Percentiles rank a stretch among this genome's conserved stretches.
phyloP scores from a whole-genome alignment of 129 eudicot genomes.

The Centaurea solstitialis region DNA sequence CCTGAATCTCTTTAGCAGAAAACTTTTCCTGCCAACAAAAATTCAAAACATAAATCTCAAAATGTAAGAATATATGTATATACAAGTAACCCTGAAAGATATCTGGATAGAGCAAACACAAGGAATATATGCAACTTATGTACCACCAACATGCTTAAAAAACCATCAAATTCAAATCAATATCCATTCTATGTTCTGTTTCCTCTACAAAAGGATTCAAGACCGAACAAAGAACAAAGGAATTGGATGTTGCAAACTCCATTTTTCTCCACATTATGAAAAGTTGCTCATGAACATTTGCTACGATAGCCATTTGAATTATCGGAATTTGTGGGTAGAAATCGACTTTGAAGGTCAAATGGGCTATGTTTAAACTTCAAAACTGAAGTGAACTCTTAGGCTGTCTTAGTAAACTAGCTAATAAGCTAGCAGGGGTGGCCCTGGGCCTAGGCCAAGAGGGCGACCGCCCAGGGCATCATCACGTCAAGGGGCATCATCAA shows the following conservation, averaged over 20 bases:
- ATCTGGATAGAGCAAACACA: not conserved
- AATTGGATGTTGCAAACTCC: not conserved
- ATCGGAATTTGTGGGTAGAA: not conserved
- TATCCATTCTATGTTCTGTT: not conserved
- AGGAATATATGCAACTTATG: not conserved
- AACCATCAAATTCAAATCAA: not conserved
- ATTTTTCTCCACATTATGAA: not conserved
- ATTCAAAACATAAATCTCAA: not conserved
- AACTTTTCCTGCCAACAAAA: constrained; percentile 64
- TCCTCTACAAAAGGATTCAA: not conserved
- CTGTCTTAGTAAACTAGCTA: no score
- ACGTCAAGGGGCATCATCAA: no score
- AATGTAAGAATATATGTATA: not conserved
- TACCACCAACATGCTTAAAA: not conserved
- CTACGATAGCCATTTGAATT: not conserved
- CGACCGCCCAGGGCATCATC: no score
- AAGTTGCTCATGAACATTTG: not conserved
- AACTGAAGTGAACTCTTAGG: not conserved
- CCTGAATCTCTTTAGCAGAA: constrained; percentile 81
- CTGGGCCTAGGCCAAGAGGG: no score
- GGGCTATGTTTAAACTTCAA: not conserved
- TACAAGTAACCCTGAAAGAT: not conserved
- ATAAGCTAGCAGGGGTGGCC: no score
- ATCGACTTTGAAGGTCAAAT: not conserved
- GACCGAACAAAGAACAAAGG: not conserved